Conservation (phyloP, 2,329 filamentous ascomycete species). For the Fusarium ramigenum region DNA sequence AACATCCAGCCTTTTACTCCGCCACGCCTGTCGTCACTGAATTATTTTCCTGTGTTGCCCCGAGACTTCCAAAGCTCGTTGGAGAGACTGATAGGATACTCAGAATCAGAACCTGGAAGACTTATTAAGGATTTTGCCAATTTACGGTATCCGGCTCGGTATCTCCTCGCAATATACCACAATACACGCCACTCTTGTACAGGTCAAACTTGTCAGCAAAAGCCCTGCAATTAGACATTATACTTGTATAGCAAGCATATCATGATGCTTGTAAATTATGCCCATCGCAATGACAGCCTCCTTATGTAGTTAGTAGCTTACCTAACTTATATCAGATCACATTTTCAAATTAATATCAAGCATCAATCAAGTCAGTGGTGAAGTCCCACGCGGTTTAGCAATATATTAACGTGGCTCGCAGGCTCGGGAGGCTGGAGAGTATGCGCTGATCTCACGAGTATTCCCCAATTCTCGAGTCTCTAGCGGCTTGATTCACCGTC, state of each 20-base stretch:
- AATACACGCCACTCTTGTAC: constrained; percentile 33
- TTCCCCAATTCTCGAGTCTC: constrained; percentile 20
- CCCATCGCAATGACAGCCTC: constrained; percentile 6
- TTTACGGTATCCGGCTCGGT: neutral
- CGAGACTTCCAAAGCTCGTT: constrained; percentile 24
- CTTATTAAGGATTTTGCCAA: constrained; percentile 8
- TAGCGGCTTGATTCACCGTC: constrained; percentile 36
- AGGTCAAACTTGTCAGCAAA: constrained; percentile 22
- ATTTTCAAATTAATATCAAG: neutral
- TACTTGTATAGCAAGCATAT: neutral
- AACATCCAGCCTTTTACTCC: constrained; percentile 25
- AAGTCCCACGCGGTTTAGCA: constrained; percentile 16
- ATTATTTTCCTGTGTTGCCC: constrained; percentile 8
- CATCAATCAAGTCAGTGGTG: neutral
- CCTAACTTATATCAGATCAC: constrained; percentile 1
- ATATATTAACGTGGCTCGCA: constrained; percentile 8
- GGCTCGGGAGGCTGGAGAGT: constrained; percentile 9
- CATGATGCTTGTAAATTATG: neutral
- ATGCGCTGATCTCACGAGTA: constrained; percentile 26
- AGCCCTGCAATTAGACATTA: constrained; percentile 20
- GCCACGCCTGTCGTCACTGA: constrained; percentile 31
- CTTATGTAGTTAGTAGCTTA: neutral
- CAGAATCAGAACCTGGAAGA: constrained; percentile 24
- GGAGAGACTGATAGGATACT: constrained; percentile 9
- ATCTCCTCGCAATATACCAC: constrained; percentile 27